A percentile compares a stretch with the other conserved stretches of the same genome.
phyloP scores from a whole-genome alignment of 805 yeast species.

The Alloascoidea hylecoeti region DNA sequence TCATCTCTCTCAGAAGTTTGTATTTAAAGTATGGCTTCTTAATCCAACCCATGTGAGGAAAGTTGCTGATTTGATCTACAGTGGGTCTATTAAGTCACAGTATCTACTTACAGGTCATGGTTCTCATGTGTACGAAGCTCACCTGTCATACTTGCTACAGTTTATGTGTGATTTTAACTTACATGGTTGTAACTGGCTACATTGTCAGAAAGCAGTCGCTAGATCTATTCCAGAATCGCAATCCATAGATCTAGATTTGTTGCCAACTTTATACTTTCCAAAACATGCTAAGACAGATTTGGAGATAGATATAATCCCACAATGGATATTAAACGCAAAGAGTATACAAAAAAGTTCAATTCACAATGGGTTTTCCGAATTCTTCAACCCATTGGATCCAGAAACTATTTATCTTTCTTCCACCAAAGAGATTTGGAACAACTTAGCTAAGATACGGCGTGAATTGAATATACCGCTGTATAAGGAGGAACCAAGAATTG shows the following conservation, averaged over 20 bases:
- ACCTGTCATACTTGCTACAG: constrained; percentile 64
- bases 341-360: constrained; percentile 27
- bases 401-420: not conserved
- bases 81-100: constrained; percentile 27
- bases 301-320: constrained; percentile 59
- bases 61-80: constrained; percentile 33
- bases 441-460: not conserved
- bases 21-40: constrained; percentile 53
- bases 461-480: not conserved
- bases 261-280: constrained; percentile 15
- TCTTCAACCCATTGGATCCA: not conserved
- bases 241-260: not conserved
- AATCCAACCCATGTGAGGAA: constrained; percentile 47
- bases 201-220: constrained; percentile 30
- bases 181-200: constrained; percentile 74
- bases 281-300: constrained; percentile 49
- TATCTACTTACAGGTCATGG: too few relatives aligned
- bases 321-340: constrained; percentile 42
- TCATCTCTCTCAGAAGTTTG: constrained; percentile 46
- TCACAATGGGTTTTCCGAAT: constrained; percentile 35
- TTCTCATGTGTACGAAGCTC: constrained; percentile 59
- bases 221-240: constrained; percentile 18
- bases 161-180: constrained; percentile 74
- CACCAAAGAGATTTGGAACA: not conserved
- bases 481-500: not conserved